Evolutionary conservation across 2,329 filamentous ascomycete genomes (phyloP), one percentile per base, ranked within the genome.

Genomic region (Xylariales sp.): DNA sequence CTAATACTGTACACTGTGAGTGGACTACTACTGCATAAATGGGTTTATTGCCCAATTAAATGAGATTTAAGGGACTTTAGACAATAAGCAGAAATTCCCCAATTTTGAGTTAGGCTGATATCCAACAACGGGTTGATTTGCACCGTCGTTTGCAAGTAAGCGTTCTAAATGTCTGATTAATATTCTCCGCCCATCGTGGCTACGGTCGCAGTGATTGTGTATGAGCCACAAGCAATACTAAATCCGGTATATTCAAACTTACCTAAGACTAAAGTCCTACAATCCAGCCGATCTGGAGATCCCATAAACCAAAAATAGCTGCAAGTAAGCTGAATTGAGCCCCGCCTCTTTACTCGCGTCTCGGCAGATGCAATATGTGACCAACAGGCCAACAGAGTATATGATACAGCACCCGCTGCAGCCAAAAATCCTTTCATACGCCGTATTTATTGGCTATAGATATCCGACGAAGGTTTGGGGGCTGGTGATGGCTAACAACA

Each of bases 371-470:
- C 10, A 14, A 41, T n/a, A 54, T 48, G 46, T 58, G 39, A 39
- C 43, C 32, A 55, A 36, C 32, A 50, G 43, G 18, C 34, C 45
- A 30, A 50, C 32, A n/a, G 34, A 45, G 10, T 53, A 58, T 50
- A 62, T 34, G 6, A 46, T 45, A 12, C 16, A 5, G 6, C 18
- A 34, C 36, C 12, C 56, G 59, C 57, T 49, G 55, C 56, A 10
- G 14, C 18, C 34, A 32, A 36, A 39, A 43, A 36, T 43, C 4
- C 32, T 34, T 45, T 41, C n/a, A 10, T 36, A 56, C 36, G 52
- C 64, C 58, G 18, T 41, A 62, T 56, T 62, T 28, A 50, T 43
- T 2, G 12, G 18, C 12, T 49, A 49, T 55, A 34, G 8, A 36
- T 65, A 45, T 55, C 43, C 12, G 56, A 16, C 14, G 1, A 23